These are phyloP conservation scores for Moesziomyces sp. DNA, from an alignment of 1,284 basidiomycete genomes.

Conservation along the genomic window DNA sequence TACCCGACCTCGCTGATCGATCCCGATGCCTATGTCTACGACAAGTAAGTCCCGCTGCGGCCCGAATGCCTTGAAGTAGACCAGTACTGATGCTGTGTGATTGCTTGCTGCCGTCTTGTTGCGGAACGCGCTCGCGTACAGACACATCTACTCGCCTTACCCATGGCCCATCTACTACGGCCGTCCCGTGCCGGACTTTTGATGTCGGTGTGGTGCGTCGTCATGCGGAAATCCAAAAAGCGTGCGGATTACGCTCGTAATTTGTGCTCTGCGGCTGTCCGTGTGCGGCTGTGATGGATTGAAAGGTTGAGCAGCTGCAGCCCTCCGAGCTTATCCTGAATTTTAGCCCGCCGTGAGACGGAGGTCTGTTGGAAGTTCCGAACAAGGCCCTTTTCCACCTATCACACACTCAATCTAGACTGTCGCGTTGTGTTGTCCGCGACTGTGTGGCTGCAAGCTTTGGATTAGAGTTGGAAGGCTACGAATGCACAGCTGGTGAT, in stretches of 20 bases:
- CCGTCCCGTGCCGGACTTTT: slow-evolving; percentile 23
- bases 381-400: no score
- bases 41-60: slow-evolving; percentile 34
- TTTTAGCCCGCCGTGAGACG: no score
- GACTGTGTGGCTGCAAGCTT: no score
- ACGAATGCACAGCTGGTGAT: no score
- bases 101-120: not conserved
- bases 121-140: slow-evolving; percentile 1
- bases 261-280: no score
- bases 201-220: not conserved
- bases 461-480: no score
- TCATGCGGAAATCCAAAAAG: not conserved
- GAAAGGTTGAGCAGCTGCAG: no score
- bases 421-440: no score
- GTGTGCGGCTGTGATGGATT: no score
- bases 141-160: slow-evolving; percentile 53
- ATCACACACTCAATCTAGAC: no score
- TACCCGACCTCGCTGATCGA: slow-evolving; percentile 49
- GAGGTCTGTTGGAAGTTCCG: no score
- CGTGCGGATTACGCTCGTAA: not conserved
- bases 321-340: no score
- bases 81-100: slow-evolving; percentile 2
- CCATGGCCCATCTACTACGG: slow-evolving; percentile 51
- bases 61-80: not conserved
- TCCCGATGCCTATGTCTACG: slow-evolving; percentile 40